These are phyloP conservation scores for Tricharina praecox DNA, from an alignment of 495 filamentous ascomycete genomes.

Conservation along the genomic window DNA sequence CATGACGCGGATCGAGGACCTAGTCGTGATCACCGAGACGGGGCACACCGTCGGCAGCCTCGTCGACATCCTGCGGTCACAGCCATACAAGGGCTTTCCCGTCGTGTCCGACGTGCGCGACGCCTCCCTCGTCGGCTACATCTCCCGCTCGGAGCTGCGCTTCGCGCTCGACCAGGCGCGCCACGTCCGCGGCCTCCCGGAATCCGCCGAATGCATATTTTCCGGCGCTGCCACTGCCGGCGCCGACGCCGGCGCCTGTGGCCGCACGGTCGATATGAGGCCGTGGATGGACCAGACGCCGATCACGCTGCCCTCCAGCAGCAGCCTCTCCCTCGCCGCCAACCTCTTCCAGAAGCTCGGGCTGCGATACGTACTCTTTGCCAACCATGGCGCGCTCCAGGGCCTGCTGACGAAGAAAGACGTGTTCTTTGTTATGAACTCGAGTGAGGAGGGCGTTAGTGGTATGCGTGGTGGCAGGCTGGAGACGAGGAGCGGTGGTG, in stretches of 20 bases:
- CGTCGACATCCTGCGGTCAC: constrained; percentile 45
- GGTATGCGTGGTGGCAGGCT: constrained; percentile 7
- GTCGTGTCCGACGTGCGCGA: constrained; percentile 62
- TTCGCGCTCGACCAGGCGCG: constrained; percentile 49
- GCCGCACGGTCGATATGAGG: constrained; percentile 68
- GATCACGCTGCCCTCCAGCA: constrained; percentile 63
- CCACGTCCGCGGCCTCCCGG: constrained; percentile 39
- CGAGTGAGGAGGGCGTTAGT: constrained; percentile 42
- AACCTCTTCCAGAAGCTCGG: constrained; percentile 89
- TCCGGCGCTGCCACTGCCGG: constrained; percentile 38
- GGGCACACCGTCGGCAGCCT: constrained; percentile 74
- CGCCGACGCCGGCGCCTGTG: constrained; percentile 61
- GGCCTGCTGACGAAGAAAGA: constrained; percentile 95
- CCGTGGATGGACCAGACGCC: constrained; percentile 99
- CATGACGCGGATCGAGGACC: constrained; percentile 84
- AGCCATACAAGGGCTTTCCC: constrained; percentile 81
- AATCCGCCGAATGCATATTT: constrained; percentile 68
- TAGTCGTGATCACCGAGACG: constrained; percentile 67
- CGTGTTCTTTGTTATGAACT: constrained; percentile 84
- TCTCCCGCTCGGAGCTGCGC: constrained; percentile 75
- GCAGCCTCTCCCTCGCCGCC: constrained; percentile 61
- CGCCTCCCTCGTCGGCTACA: constrained; percentile 72
- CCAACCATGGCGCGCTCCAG: constrained; percentile 59
- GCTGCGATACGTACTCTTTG: constrained; percentile 76
- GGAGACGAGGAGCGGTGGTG: constrained; percentile 3